Evolutionary conservation across 2,329 filamentous ascomycete species (phyloP), one percentile per base, ranked within the genome.

Genomic region (Aquanectria penicillioides): DNA sequence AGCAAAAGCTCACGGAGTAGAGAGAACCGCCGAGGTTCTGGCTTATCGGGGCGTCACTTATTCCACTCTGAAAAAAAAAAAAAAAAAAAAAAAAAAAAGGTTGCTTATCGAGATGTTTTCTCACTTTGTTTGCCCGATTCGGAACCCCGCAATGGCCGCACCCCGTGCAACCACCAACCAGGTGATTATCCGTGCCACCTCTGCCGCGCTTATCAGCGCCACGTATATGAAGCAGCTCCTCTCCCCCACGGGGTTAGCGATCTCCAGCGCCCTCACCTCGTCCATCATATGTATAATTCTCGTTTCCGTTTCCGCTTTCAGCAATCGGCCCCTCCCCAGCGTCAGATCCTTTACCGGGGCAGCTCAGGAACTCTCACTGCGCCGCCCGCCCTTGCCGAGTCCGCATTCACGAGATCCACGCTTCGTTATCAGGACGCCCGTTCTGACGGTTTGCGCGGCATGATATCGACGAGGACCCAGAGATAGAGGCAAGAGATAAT

Each of bases 41-140:
- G n/a, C 51, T 55, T 46, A 55, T 47, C 51, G 33, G 18, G 17
- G 20, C 4, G 9, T 23, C 15, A 13, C 25, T 41, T 40, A 54
- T 54, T 29, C n/a, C n/a, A n/a, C n/a, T n/a, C n/a, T n/a, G n/a
- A n/a, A n/a, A n/a, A n/a, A n/a, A n/a, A n/a, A n/a, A n/a, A n/a
- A n/a, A n/a, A n/a, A n/a, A n/a, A n/a, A n/a, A n/a, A n/a, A n/a
- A n/a, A n/a, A n/a, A n/a, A n/a, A n/a, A n/a, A n/a, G n/a, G n/a
- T n/a, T n/a, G n/a, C n/a, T n/a, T n/a, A n/a, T n/a, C n/a, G n/a
- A n/a, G n/a, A n/a, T 18, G 5, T 48, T 55, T 48, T 58, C 48
- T 58, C 55, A 53, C 55, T 53, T 58, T 54, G 22, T 10, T 53
- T 58, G 15, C 55, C 55, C 5, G n/a, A 58, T 53, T 31, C 20